Base-by-base conservation (phyloP, 2,329 filamentous ascomycete genomes). In the Xylaria sp. region DNA sequence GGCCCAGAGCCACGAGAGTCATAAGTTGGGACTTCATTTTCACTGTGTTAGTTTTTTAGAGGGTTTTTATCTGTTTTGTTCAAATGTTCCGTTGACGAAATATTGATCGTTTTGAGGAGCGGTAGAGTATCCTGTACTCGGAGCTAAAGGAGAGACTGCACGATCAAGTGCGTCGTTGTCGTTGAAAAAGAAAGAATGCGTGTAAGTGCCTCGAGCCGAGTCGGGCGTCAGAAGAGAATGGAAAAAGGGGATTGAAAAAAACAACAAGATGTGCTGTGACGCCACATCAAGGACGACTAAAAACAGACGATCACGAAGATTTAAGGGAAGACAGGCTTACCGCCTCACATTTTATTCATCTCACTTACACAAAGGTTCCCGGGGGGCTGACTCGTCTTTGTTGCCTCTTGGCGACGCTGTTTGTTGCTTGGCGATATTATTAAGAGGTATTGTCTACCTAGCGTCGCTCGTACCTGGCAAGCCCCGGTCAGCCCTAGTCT, bases 21-120 rank as follows among this genome's bases (percentile, higher is more conserved):
- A 57, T 53, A 25, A 66, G n/a, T 59, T 61, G 57, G 25, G 23
- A 38, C 47, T 25, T 64, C 64, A 66, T 66, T 56, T 66, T 56
- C 9, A 31, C 28, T 31, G 28, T 31, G 4, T 31, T n/a, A n/a
- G 9, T 31, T 31, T 31, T 31, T 9, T 31, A 9, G 28, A 31
- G n/a, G n/a, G n/a, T n/a, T n/a, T n/a, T n/a, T n/a, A n/a, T n/a
- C n/a, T n/a, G n/a, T 19, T 19, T 43, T 46, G 14, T 7, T 15
- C 23, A n/a, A 19, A 51, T 12, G 28, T 46, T 60, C 42, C 52
- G 9, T 60, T 56, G 43, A 60, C 60, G 52, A 56, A n/a, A 43
- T 19, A 50, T 45, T 14, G 28, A 31, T 57, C 21, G 33, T 31
- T 40, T 33, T 43, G 54, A 23, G n/a, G 35, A 50, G n/a, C 45